A percentile compares a stretch with the other conserved stretches of the same genome.
These are phyloP conservation scores for Metarhizium robertsii DNA, from an alignment of 2,329 filamentous ascomycete species.

Conservation along the genomic window DNA sequence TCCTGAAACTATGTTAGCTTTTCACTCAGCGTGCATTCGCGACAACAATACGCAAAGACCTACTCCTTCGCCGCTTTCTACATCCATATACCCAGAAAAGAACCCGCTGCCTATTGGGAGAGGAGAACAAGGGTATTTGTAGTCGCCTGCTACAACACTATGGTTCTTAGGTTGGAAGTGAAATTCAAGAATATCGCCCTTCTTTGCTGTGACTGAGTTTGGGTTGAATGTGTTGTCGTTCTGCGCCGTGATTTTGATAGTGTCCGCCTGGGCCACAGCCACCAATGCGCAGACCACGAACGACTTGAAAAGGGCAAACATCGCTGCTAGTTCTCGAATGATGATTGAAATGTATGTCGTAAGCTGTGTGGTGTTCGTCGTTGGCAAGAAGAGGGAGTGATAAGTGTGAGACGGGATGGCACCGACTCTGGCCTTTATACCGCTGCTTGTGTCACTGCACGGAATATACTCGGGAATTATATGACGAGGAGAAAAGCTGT, in stretches of 20 bases:
- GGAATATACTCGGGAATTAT: too few relatives aligned
- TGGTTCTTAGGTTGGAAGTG: constrained; percentile 27
- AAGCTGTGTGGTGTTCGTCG: too few relatives aligned
- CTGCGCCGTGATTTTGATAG: constrained; percentile 24
- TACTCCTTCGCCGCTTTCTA: constrained; percentile 20
- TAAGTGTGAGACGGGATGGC: too few relatives aligned
- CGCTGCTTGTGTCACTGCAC: too few relatives aligned
- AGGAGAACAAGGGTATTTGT: constrained; percentile 25
- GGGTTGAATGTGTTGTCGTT: constrained; percentile 24
- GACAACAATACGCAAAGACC: background rate
- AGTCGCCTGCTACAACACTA: constrained; percentile 27
- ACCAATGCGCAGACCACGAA: constrained; percentile 16
- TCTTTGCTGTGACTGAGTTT: constrained; percentile 19
- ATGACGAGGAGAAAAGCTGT: too few relatives aligned
- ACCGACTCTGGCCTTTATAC: too few relatives aligned
- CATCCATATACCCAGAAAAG: constrained; percentile 26
- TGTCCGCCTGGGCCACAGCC: constrained; percentile 19
- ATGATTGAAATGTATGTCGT: background rate
- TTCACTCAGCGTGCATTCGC: too few relatives aligned
- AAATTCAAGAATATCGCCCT: constrained; percentile 27
- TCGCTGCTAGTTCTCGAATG: constrained; percentile 6
- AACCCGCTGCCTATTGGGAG: constrained; percentile 23
- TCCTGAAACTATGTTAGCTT: constrained; percentile 13
- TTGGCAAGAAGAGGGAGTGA: too few relatives aligned
- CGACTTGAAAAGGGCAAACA: constrained; percentile 20